Percentiles rank a stretch among this genome's conserved stretches.
Evolutionary conservation across 1,284 basidiomycete genomes (phyloP).

Genomic region (Leccinum fallax): DNA sequence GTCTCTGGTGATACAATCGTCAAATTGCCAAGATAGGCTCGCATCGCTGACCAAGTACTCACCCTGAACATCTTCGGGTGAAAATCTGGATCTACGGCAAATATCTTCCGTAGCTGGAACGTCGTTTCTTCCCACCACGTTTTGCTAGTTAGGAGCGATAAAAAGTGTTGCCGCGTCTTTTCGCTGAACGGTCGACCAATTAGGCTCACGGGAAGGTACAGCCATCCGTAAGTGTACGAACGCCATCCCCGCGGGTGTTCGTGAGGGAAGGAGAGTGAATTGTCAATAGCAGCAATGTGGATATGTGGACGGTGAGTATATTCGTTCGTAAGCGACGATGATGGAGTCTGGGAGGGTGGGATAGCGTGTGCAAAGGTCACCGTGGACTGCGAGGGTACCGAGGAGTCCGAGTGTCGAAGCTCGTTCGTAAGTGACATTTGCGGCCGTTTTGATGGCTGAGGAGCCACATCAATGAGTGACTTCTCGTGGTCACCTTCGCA

Average conservation of each 20-base stretch:
- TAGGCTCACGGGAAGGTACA: constrained; percentile 84
- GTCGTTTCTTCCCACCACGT: constrained; percentile 91
- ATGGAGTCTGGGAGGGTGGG: constrained; percentile 37
- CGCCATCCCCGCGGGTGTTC: constrained; percentile 90
- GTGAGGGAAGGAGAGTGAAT: constrained; percentile 89
- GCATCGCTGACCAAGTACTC: constrained; percentile 25
- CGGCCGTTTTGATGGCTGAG: constrained; percentile 61
- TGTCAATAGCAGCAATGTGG: constrained; percentile 91
- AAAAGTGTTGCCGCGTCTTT: constrained; percentile 78
- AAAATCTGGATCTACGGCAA: constrained; percentile 82
- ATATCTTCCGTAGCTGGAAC: constrained; percentile 73
- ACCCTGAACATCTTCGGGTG: constrained; percentile 85
- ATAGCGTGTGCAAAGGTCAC: constrained; percentile 40
- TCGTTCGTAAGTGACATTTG: constrained; percentile 75
- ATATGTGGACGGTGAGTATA: constrained; percentile 61
- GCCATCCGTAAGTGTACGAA: constrained; percentile 90
- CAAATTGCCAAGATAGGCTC: constrained; percentile 6
- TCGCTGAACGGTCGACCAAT: constrained; percentile 86
- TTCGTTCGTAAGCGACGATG: constrained; percentile 38
- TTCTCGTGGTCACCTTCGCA: constrained; percentile 78
- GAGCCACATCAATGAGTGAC: constrained; percentile 72
- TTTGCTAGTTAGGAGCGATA: constrained; percentile 81
- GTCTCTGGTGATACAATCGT: constrained; percentile 52
- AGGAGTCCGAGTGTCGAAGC: constrained; percentile 49
- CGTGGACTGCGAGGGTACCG: constrained; percentile 42